A percentile compares a stretch with the other conserved stretches of the same genome.
These are phyloP conservation scores for Astragalus glycyphyllos DNA, from an alignment of 306 rosid species.

Conservation along the genomic window DNA sequence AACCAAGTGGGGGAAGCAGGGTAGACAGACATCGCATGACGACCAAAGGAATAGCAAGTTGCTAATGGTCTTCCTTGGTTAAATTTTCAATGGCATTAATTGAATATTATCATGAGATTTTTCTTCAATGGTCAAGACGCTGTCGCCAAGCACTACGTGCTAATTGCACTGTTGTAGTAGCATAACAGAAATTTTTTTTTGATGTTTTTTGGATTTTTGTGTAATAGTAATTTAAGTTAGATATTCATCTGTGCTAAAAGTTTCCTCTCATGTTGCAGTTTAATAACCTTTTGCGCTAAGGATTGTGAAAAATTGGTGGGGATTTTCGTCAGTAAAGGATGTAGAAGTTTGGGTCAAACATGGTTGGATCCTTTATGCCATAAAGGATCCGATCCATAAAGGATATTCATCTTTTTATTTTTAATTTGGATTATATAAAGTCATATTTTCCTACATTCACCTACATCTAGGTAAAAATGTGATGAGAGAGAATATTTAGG, in stretches of 20 bases:
- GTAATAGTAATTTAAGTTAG: constrained; percentile 37
- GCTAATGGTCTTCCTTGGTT: constrained; percentile 31
- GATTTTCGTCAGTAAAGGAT: background rate
- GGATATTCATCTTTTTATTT: no score
- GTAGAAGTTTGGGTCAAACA: constrained; percentile 2
- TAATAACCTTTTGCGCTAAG: constrained; percentile 9
- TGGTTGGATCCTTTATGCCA: no score
- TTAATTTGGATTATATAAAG: no score
- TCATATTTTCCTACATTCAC: no score
- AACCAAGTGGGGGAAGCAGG: constrained; percentile 41
- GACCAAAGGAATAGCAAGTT: constrained; percentile 33
- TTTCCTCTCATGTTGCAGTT: constrained; percentile 9
- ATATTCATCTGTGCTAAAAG: constrained; percentile 24
- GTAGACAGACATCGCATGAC: constrained; percentile 23
- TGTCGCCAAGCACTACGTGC: constrained; percentile 31
- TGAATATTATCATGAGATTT: constrained; percentile 31
- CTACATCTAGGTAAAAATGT: no score
- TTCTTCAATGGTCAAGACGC: constrained; percentile 21
- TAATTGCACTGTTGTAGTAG: constrained; percentile 42
- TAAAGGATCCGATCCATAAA: no score
- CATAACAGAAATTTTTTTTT: constrained; percentile 18
- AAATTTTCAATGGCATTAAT: constrained; percentile 22
- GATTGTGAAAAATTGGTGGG: background rate
- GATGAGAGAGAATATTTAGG: no score
- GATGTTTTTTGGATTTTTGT: constrained; percentile 32